phyloP scores from a whole-genome alignment of 192 early-diverging fungal species.

The Chytriomyces sp. region DNA sequence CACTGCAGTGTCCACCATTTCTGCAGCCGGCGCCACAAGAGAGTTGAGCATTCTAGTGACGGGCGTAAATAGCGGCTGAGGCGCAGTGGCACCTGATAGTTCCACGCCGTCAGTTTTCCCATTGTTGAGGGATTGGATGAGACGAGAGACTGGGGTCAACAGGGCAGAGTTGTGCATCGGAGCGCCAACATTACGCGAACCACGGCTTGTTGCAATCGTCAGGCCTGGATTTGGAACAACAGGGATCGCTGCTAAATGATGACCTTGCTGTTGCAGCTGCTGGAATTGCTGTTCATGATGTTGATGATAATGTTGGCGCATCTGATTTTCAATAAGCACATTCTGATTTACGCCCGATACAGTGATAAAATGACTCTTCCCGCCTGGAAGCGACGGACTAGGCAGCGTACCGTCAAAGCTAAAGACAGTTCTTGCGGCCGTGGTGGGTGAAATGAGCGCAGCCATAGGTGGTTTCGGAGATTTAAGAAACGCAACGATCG shows the following conservation, averaged over 20 bases:
- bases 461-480: slow-evolving; percentile 3
- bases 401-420: slow-evolving; percentile 11
- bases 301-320: background rate
- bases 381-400: background rate
- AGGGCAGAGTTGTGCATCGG: background rate
- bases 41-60: slow-evolving; percentile 2
- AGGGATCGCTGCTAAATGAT: background rate
- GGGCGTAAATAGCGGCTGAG: slow-evolving; percentile 2
- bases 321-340: background rate
- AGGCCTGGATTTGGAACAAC: no score
- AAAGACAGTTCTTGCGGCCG: slow-evolving; percentile 10
- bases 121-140: background rate
- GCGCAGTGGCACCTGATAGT: no score
- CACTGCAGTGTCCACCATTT: background rate
- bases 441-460: slow-evolving; percentile 15
- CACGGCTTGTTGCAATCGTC: background rate
- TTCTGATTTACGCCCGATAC: background rate
- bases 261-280: background rate
- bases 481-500: background rate
- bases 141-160: slow-evolving; percentile 1
- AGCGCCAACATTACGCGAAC: no score
- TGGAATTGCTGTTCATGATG: background rate
- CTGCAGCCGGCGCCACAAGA: background rate
- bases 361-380: background rate
- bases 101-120: no score